phyloP scores from a whole-genome alignment of 495 filamentous ascomycete species.

The Penicillium ucsense region DNA sequence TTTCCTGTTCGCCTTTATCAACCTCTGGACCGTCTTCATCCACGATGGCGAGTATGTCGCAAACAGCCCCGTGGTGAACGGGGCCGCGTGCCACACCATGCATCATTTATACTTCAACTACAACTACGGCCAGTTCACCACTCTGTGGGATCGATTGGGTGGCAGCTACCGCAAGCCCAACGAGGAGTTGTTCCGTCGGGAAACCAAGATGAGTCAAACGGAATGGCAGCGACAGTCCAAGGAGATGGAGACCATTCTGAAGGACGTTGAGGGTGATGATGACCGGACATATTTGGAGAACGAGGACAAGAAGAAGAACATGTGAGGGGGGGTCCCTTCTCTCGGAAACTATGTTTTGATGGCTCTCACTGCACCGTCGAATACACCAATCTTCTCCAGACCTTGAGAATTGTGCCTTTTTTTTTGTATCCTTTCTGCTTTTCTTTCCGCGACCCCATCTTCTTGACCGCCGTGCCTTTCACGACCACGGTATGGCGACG shows the following conservation, averaged over 20 bases:
- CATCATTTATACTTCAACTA: constrained; percentile 98
- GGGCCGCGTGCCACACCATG: constrained; percentile 92
- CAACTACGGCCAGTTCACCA: constrained; percentile 97
- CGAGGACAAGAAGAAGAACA: constrained; percentile 31
- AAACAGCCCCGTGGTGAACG: constrained; percentile 82
- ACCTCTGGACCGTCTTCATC: constrained; percentile 96
- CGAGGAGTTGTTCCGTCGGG: constrained; percentile 73
- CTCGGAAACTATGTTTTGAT: neutral
- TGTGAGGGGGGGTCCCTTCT: constrained; percentile 4
- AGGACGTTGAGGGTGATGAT: constrained; percentile 81
- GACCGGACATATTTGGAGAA: constrained; percentile 56
- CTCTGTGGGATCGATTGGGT: constrained; percentile 85
- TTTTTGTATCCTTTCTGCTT: too few relatives aligned
- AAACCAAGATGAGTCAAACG: constrained; percentile 75
- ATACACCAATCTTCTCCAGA: too few relatives aligned
- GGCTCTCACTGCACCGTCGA: neutral
- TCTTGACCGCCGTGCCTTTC: too few relatives aligned
- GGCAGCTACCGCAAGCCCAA: constrained; percentile 86
- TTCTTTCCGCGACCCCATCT: too few relatives aligned
- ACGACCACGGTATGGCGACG: too few relatives aligned
- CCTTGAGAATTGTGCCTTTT: too few relatives aligned
- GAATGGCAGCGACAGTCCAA: constrained; percentile 73
- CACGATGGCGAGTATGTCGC: constrained; percentile 95
- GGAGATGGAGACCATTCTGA: constrained; percentile 80
- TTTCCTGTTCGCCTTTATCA: constrained; percentile 81